Evolutionary conservation across 352 stramenopile species (phyloP).

Genomic region (Paralagenidium karlingii): DNA sequence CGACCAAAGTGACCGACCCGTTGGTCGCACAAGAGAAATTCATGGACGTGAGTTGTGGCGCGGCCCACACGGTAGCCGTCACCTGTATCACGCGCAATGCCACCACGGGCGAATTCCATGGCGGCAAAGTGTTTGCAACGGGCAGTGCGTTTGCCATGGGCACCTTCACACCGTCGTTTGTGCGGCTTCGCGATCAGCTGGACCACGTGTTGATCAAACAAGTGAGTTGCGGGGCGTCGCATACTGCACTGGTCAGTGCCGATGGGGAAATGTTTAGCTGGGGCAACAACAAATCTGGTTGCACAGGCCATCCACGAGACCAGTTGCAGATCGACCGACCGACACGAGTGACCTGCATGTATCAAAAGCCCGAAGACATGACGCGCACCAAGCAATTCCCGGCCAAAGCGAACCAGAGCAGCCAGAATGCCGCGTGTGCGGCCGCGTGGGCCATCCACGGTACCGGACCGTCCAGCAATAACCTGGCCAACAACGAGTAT

Average conservation of each 20-base stretch:
- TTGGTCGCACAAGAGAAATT: slow-evolving; percentile 23
- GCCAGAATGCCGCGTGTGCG: slow-evolving; percentile 37
- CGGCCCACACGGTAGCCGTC: slow-evolving; percentile 43
- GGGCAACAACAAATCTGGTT: slow-evolving; percentile 57
- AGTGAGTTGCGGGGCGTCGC: slow-evolving; percentile 49
- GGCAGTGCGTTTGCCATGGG: slow-evolving; percentile 51
- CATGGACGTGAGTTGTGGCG: slow-evolving; percentile 56
- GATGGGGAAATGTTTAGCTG: slow-evolving; percentile 64
- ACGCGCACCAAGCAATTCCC: slow-evolving; percentile 16
- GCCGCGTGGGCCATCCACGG: slow-evolving; percentile 38
- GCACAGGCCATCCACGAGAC: slow-evolving; percentile 32
- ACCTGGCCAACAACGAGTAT: slow-evolving; percentile 9
- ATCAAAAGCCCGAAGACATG: slow-evolving; percentile 40
- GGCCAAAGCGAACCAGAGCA: slow-evolving; percentile 32
- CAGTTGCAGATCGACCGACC: slow-evolving; percentile 20
- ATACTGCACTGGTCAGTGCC: slow-evolving; percentile 43
- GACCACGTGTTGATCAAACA: slow-evolving; percentile 15
- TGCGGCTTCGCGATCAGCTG: slow-evolving; percentile 9
- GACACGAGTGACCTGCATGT: slow-evolving; percentile 43
- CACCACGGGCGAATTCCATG: slow-evolving; percentile 4
- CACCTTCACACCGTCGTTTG: slow-evolving; percentile 49
- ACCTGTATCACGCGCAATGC: slow-evolving; percentile 12
- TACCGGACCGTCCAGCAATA: slow-evolving; percentile 3
- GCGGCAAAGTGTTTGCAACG: slow-evolving; percentile 37
- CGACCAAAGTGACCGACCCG: slow-evolving; percentile 12